These are phyloP conservation scores for Neoascochyta sp. DNA, from an alignment of 2,329 filamentous ascomycete genomes.

Conservation along the genomic window DNA sequence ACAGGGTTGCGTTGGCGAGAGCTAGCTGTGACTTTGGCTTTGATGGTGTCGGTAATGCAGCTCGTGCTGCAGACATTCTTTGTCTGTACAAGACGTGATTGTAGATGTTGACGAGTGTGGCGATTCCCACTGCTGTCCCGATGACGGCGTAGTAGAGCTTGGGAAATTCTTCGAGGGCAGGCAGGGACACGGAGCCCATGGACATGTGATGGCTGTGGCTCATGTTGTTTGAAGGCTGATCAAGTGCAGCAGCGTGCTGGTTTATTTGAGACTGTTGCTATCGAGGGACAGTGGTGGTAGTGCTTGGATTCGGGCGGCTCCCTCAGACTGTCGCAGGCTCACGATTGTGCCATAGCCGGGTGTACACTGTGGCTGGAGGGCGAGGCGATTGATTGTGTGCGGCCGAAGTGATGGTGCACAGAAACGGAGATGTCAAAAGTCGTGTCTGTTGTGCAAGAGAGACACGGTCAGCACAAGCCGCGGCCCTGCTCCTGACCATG, in stretches of 20 bases:
- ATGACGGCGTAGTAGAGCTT: slow-evolving; percentile 54
- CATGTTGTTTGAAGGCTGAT: slow-evolving; percentile 17
- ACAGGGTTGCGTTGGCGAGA: slow-evolving; percentile 50
- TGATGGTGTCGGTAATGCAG: slow-evolving; percentile 45
- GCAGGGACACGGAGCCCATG: slow-evolving; percentile 44
- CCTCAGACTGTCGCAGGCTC: no score
- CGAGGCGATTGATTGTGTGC: no score
- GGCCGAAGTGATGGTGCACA: slow-evolving; percentile 2
- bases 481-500: slow-evolving; percentile 5
- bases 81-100: slow-evolving; percentile 50
- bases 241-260: slow-evolving; percentile 5
- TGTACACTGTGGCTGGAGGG: no score
- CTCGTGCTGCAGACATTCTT: slow-evolving; percentile 46
- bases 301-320: no score
- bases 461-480: slow-evolving; percentile 10
- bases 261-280: slow-evolving; percentile 8
- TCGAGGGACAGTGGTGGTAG: no score
- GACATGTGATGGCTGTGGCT: slow-evolving; percentile 15
- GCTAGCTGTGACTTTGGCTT: slow-evolving; percentile 52
- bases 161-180: slow-evolving; percentile 47
- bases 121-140: slow-evolving; percentile 44
- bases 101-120: slow-evolving; percentile 44
- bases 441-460: slow-evolving; percentile 2
- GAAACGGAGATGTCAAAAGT: slow-evolving; percentile 1
- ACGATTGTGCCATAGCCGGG: no score